These are phyloP conservation scores for Coccinonectria pachysandricola DNA, from an alignment of 2,329 filamentous ascomycete genomes.

Conservation along the genomic window DNA sequence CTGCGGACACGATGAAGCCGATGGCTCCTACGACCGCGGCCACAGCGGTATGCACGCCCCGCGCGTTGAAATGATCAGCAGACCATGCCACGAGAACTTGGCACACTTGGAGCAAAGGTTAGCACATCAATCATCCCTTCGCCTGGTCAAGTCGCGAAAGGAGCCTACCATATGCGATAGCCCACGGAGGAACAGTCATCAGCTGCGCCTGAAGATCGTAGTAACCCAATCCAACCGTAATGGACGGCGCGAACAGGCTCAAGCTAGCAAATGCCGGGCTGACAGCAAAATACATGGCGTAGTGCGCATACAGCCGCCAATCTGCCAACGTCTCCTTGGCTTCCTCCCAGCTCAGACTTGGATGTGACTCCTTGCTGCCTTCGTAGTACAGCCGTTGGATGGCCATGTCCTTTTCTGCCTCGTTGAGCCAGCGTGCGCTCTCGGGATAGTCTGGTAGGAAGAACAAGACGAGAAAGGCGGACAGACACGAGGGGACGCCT, in stretches of 20 bases:
- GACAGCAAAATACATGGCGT: slow-evolving; percentile 43
- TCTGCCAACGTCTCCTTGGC: slow-evolving; percentile 59
- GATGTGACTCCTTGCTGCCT: slow-evolving; percentile 47
- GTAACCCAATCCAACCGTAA: slow-evolving; percentile 44
- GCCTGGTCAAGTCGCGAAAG: too few species aligned
- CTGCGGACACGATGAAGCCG: slow-evolving; percentile 51
- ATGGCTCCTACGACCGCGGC: slow-evolving; percentile 34
- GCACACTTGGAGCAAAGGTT: slow-evolving; percentile 19
- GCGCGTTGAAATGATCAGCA: slow-evolving; percentile 51
- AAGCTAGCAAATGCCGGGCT: slow-evolving; percentile 47
- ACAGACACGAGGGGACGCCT: slow-evolving; percentile 55
- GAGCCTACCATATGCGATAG: slow-evolving; percentile 44
- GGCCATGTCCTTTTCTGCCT: slow-evolving; percentile 48
- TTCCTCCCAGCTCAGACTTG: slow-evolving; percentile 53
- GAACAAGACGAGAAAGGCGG: slow-evolving; percentile 52
- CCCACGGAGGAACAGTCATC: slow-evolving; percentile 58
- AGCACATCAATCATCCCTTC: slow-evolving; percentile 4
- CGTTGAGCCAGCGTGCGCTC: slow-evolving; percentile 50
- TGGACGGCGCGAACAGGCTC: slow-evolving; percentile 52
- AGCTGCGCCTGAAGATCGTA: slow-evolving; percentile 47
- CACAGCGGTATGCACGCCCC: slow-evolving; percentile 33
- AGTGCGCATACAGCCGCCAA: slow-evolving; percentile 58
- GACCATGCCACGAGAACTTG: slow-evolving; percentile 42
- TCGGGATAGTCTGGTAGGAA: slow-evolving; percentile 60
- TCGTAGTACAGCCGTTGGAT: slow-evolving; percentile 32